phyloP scores from a whole-genome alignment of 2,329 filamentous ascomycete genomes.

The Fusarium xylarioides region DNA sequence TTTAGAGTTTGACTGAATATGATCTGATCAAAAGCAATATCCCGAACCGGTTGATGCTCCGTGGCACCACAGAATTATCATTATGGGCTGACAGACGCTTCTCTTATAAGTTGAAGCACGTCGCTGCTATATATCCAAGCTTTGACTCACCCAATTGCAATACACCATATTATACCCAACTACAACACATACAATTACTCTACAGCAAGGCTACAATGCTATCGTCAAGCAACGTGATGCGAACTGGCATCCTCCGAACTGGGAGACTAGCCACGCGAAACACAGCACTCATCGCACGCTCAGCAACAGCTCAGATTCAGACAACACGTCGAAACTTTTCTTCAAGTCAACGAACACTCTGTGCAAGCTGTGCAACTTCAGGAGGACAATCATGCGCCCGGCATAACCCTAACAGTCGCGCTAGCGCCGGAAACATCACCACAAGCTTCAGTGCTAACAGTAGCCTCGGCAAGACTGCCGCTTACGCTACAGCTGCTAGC shows the following conservation, averaged over 20 bases:
- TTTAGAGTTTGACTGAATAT: conserved; percentile 13
- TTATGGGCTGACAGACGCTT: not conserved
- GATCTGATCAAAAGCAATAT: conserved; percentile 8
- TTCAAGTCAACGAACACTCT: conserved; percentile 23
- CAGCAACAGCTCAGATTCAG: conserved; percentile 9
- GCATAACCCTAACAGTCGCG: conserved; percentile 16
- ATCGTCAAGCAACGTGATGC: conserved; percentile 30
- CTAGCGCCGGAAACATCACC: conserved; percentile 13
- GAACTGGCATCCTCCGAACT: conserved; percentile 22
- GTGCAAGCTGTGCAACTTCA: conserved; percentile 19
- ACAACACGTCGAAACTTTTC: conserved; percentile 24
- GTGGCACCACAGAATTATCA: not conserved
- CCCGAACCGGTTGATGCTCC: not conserved
- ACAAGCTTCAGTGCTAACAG: conserved; percentile 7
- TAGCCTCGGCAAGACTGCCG: conserved; percentile 21
- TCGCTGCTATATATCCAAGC: not conserved
- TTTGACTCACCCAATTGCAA: not conserved
- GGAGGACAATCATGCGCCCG: conserved; percentile 24
- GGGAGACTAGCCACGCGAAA: conserved; percentile 17
- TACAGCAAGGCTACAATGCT: conserved; percentile 5
- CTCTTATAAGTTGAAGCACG: conserved; percentile 5
- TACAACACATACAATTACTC: not conserved
- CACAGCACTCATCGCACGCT: conserved; percentile 18
- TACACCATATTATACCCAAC: not conserved
- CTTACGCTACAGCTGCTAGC: conserved; percentile 33